Conservation (phyloP, 1,284 basidiomycete genomes). For the Gomphus bonarii region DNA sequence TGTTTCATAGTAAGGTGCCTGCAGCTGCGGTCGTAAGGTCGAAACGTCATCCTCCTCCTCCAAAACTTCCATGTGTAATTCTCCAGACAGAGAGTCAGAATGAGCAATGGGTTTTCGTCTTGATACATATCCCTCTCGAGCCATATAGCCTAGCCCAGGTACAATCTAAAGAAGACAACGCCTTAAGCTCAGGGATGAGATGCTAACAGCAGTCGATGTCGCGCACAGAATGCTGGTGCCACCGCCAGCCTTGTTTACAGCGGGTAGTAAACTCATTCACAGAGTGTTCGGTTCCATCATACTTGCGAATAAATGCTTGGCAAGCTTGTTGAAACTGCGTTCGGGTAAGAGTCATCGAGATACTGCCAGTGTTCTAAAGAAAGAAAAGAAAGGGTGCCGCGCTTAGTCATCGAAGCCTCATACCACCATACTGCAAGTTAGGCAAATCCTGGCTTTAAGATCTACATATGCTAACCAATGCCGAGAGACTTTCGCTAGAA, state of each 20-base stretch:
- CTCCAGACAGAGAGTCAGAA: background rate
- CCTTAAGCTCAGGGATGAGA: conserved; percentile 7
- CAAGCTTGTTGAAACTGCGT: conserved; percentile 53
- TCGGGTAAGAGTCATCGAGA: conserved; percentile 32
- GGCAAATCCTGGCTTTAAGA: too few species aligned
- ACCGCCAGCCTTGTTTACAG: conserved; percentile 35
- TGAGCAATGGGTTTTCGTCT: conserved; percentile 6
- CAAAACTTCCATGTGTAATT: background rate
- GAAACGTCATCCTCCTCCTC: conserved; percentile 25
- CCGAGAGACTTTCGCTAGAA: too few species aligned
- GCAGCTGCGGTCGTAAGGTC: conserved; percentile 23
- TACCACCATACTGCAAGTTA: background rate
- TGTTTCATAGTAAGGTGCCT: background rate
- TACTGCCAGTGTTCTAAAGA: background rate
- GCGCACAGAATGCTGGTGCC: conserved; percentile 44
- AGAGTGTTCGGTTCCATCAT: conserved; percentile 13
- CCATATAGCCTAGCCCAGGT: conserved; percentile 13
- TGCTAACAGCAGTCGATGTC: conserved; percentile 19
- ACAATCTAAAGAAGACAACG: background rate
- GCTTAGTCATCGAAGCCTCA: background rate
- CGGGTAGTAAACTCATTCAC: conserved; percentile 2
- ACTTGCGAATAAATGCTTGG: conserved; percentile 35
- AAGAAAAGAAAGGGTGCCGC: too few species aligned
- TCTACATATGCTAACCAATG: too few species aligned
- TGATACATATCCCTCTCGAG: conserved; percentile 10